A percentile compares a stretch with the other conserved stretches of the same genome.
Evolutionary conservation across 2,329 filamentous ascomycete genomes (phyloP).

Genomic region (Colletotrichum coccodes): DNA sequence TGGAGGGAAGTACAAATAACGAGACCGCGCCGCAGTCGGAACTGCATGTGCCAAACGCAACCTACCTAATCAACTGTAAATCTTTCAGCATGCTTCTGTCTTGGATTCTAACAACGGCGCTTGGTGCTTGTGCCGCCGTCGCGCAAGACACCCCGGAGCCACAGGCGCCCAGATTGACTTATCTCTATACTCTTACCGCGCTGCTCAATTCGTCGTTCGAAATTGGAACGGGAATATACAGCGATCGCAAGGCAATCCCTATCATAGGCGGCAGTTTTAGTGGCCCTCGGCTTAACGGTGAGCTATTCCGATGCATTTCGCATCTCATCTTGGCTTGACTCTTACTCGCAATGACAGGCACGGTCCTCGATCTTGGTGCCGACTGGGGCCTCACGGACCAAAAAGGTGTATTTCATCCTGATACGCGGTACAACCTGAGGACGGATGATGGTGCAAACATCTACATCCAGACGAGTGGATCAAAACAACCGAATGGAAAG

Average conservation of each 20-base stretch:
- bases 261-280: constrained; percentile 48
- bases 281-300: constrained; percentile 42
- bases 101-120: not conserved
- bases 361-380: constrained; percentile 37
- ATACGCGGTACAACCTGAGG: constrained; percentile 50
- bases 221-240: not conserved
- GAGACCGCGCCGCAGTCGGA: not conserved
- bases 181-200: not conserved
- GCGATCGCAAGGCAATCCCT: constrained; percentile 36
- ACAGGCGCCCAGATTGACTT: not conserved
- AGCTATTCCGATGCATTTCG: not conserved
- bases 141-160: not conserved
- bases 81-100: not conserved
- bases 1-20: not conserved
- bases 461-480: constrained; percentile 47
- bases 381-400: constrained; percentile 50
- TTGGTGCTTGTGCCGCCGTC: not conserved
- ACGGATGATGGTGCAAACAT: constrained; percentile 50
- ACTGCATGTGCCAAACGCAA: not conserved
- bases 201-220: not conserved
- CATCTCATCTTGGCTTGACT: not conserved
- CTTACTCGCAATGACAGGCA: not conserved
- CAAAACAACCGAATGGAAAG: constrained; percentile 43
- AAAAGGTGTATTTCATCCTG: constrained; percentile 48
- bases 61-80: not conserved